Percentiles rank a stretch among this genome's conserved stretches.
Conservation (phyloP, 495 filamentous ascomycete genomes). For the Podospora conica region DNA sequence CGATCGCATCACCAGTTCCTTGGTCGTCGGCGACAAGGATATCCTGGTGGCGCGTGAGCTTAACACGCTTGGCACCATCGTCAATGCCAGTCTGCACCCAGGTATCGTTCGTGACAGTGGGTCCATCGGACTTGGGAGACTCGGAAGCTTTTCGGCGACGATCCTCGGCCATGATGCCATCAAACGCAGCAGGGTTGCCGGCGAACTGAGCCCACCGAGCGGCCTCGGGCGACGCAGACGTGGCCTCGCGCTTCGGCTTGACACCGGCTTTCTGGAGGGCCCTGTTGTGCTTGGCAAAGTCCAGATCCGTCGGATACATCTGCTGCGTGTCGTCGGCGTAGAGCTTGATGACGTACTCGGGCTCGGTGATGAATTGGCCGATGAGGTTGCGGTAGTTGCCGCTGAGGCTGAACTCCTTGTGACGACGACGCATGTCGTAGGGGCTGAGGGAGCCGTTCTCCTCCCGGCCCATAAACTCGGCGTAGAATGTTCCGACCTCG, state of each 20-base stretch:
- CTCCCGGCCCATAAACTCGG: constrained; percentile 70
- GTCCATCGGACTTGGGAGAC: constrained; percentile 10
- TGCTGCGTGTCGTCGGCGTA: constrained; percentile 72
- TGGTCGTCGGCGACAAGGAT: not conserved
- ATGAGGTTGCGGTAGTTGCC: constrained; percentile 83
- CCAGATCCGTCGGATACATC: constrained; percentile 71
- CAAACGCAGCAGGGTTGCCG: constrained; percentile 17
- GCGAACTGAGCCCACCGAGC: constrained; percentile 21
- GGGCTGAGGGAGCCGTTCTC: constrained; percentile 75
- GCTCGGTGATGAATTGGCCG: constrained; percentile 51
- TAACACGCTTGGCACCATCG: constrained; percentile 35
- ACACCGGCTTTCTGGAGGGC: constrained; percentile 8
- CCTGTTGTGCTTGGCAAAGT: constrained; percentile 31
- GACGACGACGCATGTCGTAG: constrained; percentile 75
- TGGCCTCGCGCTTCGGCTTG: constrained; percentile 6
- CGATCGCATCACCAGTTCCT: not conserved
- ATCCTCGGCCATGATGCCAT: constrained; percentile 18
- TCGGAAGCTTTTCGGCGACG: constrained; percentile 28
- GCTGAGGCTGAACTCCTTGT: constrained; percentile 82
- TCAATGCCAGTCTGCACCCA: constrained; percentile 29
- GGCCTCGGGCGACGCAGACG: not conserved
- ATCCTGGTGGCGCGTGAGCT: constrained; percentile 30
- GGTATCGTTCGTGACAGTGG: constrained; percentile 20
- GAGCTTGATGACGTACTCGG: constrained; percentile 57
- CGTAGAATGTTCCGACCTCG: constrained; percentile 73